Percentiles rank a stretch among this genome's conserved stretches.
These are phyloP conservation scores for Epichloe hybrida DNA, from an alignment of 2,329 filamentous ascomycete species.

Conservation along the genomic window DNA sequence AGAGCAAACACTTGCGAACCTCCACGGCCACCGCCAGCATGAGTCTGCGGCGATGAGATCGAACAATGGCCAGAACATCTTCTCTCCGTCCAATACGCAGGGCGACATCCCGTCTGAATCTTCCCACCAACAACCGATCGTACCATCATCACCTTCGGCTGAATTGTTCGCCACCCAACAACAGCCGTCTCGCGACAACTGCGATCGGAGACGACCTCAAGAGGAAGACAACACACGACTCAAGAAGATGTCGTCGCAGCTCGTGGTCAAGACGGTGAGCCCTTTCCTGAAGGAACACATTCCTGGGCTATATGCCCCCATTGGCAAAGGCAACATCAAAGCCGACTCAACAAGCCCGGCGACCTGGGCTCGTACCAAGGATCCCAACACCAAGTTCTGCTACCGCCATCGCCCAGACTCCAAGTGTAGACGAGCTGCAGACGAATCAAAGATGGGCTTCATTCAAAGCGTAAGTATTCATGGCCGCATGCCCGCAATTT, in stretches of 20 bases:
- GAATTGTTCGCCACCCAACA: conserved; percentile 6
- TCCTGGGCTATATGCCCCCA: conserved; percentile 72
- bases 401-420: conserved; percentile 90
- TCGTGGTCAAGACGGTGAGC: conserved; percentile 65
- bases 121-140: background rate
- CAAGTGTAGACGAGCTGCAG: conserved; percentile 82
- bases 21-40: conserved; percentile 1
- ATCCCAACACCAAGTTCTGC: conserved; percentile 79
- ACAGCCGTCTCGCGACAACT: conserved; percentile 28
- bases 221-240: conserved; percentile 36
- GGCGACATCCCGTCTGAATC: background rate
- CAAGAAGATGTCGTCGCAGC: conserved; percentile 46
- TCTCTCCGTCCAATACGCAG: background rate
- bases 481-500: background rate
- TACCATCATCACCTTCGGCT: conserved; percentile 5
- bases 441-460: conserved; percentile 92
- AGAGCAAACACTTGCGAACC: conserved; percentile 1
- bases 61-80: background rate
- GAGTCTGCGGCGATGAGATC: background rate
- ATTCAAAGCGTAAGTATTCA: conserved; percentile 60
- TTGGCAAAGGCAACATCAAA: conserved; percentile 40
- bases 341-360: conserved; percentile 11
- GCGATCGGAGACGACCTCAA: conserved; percentile 36
- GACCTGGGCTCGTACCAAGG: conserved; percentile 22
- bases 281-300: conserved; percentile 89